These are phyloP conservation scores for Nemania sp. DNA, from an alignment of 2,329 filamentous ascomycete species.

Conservation along the genomic window DNA sequence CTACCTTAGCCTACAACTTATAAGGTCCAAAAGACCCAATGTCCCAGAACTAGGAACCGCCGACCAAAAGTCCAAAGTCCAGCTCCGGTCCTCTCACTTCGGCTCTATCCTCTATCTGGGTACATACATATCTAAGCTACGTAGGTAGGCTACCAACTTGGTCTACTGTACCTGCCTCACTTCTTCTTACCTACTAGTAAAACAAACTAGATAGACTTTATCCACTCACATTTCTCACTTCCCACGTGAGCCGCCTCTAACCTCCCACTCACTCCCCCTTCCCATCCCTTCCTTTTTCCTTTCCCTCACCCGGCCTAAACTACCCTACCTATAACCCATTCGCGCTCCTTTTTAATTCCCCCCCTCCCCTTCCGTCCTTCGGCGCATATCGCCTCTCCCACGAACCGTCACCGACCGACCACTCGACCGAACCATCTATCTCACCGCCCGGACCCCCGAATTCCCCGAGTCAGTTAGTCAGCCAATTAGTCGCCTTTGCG, in stretches of 20 bases:
- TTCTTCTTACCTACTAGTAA: background rate
- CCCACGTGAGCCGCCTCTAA: background rate
- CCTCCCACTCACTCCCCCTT: background rate
- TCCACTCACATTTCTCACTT: conserved; percentile 10
- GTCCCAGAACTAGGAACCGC: conserved; percentile 7
- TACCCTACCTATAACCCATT: background rate
- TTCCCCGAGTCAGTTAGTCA: conserved; percentile 24
- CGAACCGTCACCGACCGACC: conserved; percentile 14
- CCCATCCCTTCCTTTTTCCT: conserved; percentile 2
- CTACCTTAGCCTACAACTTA: too few relatives aligned
- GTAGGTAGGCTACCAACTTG: background rate
- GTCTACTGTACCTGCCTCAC: background rate
- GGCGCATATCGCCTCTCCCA: conserved; percentile 16
- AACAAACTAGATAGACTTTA: conserved; percentile 19
- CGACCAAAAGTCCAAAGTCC: background rate
- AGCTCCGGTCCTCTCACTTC: conserved; percentile 29
- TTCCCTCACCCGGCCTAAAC: background rate
- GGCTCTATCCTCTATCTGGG: background rate
- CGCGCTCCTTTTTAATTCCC: conserved; percentile 6
- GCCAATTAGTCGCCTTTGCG: conserved; percentile 26
- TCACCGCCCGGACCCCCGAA: conserved; percentile 20
- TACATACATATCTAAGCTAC: background rate
- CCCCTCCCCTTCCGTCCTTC: background rate
- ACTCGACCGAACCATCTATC: conserved; percentile 5
- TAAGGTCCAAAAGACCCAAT: background rate